Percentiles rank a stretch among this genome's conserved stretches.
Conservation (phyloP, 2,329 filamentous ascomycete genomes). For the Xylariaceae sp. region DNA sequence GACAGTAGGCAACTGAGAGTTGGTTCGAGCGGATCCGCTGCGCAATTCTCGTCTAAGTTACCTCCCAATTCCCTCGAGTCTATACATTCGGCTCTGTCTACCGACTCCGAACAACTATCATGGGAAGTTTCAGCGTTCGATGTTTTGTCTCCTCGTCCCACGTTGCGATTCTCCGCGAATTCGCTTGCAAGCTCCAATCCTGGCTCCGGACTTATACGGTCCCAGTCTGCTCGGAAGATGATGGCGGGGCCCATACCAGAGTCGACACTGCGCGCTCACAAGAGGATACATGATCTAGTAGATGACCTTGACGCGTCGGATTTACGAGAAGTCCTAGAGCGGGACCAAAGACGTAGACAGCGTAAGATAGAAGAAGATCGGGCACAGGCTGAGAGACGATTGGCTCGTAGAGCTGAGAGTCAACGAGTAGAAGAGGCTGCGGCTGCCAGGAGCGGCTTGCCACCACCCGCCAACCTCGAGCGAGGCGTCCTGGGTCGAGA, state of each 20-base stretch:
- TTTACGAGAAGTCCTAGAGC: conserved; percentile 81
- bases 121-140: conserved; percentile 78
- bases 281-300: conserved; percentile 65
- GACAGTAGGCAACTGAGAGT: conserved; percentile 63
- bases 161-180: conserved; percentile 66
- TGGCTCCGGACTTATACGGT: conserved; percentile 42
- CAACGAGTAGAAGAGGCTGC: conserved; percentile 55
- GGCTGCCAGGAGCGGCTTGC: conserved; percentile 46
- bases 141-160: conserved; percentile 79
- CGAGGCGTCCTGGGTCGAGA: conserved; percentile 57
- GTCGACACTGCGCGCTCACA: conserved; percentile 54
- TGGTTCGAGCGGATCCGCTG: conserved; percentile 48
- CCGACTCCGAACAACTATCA: conserved; percentile 65
- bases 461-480: conserved; percentile 52
- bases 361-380: conserved; percentile 64
- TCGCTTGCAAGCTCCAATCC: conserved; percentile 50
- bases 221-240: conserved; percentile 48
- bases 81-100: conserved; percentile 70
- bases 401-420: conserved; percentile 63
- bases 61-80: conserved; percentile 71
- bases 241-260: conserved; percentile 51
- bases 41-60: conserved; percentile 62
- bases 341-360: conserved; percentile 75
- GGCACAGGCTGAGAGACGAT: conserved; percentile 58
- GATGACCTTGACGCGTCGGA: conserved; percentile 81